Base-by-base conservation (phyloP, 345 rosid genomes). In the Pugionium dolabratum region DNA sequence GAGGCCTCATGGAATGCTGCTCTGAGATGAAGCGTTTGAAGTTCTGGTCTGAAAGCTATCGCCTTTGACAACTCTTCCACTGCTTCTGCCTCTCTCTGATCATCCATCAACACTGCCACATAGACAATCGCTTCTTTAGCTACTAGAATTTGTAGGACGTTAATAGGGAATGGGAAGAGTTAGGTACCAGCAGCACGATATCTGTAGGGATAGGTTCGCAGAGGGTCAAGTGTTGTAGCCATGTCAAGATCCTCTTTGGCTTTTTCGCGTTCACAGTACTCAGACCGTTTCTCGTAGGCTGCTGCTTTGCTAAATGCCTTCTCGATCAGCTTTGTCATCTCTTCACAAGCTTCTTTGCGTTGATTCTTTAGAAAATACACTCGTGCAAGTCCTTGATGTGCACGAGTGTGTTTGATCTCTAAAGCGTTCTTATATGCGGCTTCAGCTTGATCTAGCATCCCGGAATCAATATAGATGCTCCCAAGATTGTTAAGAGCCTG, bases 371-470 rank as follows among this genome's bases (percentile, higher is more conserved):
- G 71, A 66, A 81, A 79, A 73, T 79, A 84, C 50, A 90, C 85
- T 8, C 97, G 96, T 1, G 97, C 97, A 67, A 94, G 71, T 11
- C 99, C 99, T 88, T 94, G 99, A 75, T 88, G 99, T 4, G 97
- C 99, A 74, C 99, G 86, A 10, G 97, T 84, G 61, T 94, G 97
- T 80, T 83, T 84, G 72, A 94, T 90, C 65, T 79, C 81, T 32
- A 94, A 85, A 48, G 99, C 99, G 48, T 76, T 90, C 66, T 50
- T 84, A 58, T 94, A 94, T 75, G 97, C 85, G 34, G 67, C 79
- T 74, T 81, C 88, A 47, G 99, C 99, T 64, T 60, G 71, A 55
- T 94, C 99, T 45, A 85, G 82, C 77, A 85, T 83, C 40, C 79
- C 86, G 11, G 82, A 84, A 56, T 94, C 96, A 41, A 85, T 85